Evolutionary conservation across 2,329 filamentous ascomycete genomes (phyloP).

Genomic region (Scedosporium dehoogii): DNA sequence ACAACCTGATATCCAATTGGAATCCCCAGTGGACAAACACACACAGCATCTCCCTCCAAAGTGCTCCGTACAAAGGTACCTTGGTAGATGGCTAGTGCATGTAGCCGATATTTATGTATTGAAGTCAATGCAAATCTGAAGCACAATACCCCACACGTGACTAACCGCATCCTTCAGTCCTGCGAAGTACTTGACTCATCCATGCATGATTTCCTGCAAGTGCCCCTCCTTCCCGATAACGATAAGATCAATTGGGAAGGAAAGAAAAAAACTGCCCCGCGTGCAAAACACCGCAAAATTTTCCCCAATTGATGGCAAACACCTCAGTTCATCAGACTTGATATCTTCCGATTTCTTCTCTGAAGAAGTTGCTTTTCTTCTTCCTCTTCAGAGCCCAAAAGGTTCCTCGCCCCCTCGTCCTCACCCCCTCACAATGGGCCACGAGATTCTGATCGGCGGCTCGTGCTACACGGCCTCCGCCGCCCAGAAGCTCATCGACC

Average conservation of each 20-base stretch:
- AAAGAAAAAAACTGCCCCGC: background rate
- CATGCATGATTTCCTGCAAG: too few relatives aligned
- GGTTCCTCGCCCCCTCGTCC: background rate
- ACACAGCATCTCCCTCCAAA: too few relatives aligned
- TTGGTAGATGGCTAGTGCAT: too few relatives aligned
- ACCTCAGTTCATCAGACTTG: background rate
- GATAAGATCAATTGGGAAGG: background rate
- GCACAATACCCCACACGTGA: too few relatives aligned
- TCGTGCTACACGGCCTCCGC: slow-evolving; percentile 1
- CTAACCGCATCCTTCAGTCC: too few relatives aligned
- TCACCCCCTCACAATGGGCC: background rate
- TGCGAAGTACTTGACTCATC: too few relatives aligned
- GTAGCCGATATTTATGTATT: too few relatives aligned
- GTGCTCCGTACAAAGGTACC: too few relatives aligned
- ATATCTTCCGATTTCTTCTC: background rate
- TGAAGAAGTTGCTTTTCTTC: background rate
- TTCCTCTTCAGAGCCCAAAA: background rate
- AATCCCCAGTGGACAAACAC: too few relatives aligned
- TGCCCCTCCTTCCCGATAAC: background rate
- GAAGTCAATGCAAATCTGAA: too few relatives aligned
- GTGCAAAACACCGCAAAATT: background rate
- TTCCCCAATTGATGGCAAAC: background rate
- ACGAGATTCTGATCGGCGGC: background rate
- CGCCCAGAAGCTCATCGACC: background rate
- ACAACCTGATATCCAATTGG: too few relatives aligned